Base-by-base conservation (phyloP, 164 flowering plant genomes). In the Liquidambar formosana region DNA sequence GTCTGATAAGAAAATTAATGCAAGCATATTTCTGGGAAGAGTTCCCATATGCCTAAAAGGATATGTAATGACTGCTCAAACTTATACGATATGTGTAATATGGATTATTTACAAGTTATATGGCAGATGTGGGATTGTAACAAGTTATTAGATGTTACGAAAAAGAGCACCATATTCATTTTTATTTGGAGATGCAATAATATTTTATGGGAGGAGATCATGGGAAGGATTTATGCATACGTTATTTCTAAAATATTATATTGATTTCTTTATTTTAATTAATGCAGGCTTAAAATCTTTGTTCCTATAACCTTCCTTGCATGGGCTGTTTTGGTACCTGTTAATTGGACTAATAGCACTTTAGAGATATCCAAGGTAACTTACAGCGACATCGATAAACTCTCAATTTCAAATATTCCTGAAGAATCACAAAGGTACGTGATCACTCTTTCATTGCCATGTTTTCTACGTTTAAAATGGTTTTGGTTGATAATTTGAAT, bases 211-310 rank as follows among this genome's bases (percentile, higher is more conserved):
- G 6, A 33, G 41, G 4, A 33, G 41, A 33, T 33, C 41, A 2
- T 33, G 41, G 2, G 41, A 33, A 33, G 41, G 41, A 33, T 33
- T 33, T 33, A 33, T 33, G 2, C 41, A 2, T 33, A 6, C 41
- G 41, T 6, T 33, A 33, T 33, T 5, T 33, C 14, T n/a, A n/a
- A 65, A 8, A 65, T 51, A 14, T 21, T 22, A 10, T 33, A 38
- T 26, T 12, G 27, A 38, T 11, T 28, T 33, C 41, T 15, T 66
- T 10, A 11, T 54, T 8, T 21, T 44, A 10, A 59, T 68, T 41
- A 19, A 3, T 79, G 79, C 89, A 88, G 93, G 61, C 85, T 89
- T 16, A 87, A 87, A 75, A 87, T 89, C 26, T 89, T 89, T 80
- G 83, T 89, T 75, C 94, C 94, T 11, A 73, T 89, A 61, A 65